phyloP scores from a whole-genome alignment of 345 rosid species.

The Dimocarpus longan region DNA sequence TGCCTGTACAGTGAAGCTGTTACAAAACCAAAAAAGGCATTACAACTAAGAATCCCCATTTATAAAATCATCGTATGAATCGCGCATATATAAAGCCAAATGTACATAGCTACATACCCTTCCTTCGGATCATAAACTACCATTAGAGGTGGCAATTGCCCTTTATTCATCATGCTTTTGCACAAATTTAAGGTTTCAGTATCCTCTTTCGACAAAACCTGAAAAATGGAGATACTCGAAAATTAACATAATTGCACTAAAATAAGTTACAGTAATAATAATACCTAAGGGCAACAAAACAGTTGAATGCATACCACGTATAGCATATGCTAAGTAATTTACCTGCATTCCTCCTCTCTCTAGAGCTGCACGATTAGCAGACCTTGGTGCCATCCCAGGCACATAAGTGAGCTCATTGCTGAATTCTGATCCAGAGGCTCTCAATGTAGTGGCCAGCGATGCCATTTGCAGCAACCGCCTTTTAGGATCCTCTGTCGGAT shows the following conservation, averaged over 20 bases:
- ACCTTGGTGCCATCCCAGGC: constrained; percentile 68
- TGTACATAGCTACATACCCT: constrained; percentile 55
- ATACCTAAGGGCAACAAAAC: background rate
- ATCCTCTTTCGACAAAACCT: constrained; percentile 82
- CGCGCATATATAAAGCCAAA: background rate
- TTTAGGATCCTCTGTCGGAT: constrained; percentile 63
- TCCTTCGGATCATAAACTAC: constrained; percentile 78
- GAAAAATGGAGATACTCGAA: constrained; percentile 22
- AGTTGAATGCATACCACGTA: background rate
- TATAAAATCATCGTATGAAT: background rate
- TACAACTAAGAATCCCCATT: background rate
- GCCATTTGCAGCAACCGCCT: constrained; percentile 85
- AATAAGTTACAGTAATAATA: background rate
- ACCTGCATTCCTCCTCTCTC: constrained; percentile 99
- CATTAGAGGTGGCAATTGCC: constrained; percentile 87
- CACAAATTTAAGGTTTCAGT: constrained; percentile 70
- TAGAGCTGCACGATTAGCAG: constrained; percentile 60
- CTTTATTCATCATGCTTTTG: constrained; percentile 73
- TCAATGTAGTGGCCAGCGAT: constrained; percentile 84
- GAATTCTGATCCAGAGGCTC: constrained; percentile 62
- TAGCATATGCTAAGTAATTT: background rate
- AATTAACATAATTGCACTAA: background rate
- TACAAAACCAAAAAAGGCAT: constrained; percentile 10
- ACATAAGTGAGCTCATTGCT: constrained; percentile 64
- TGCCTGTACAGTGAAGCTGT: constrained; percentile 92